Evolutionary conservation across 2,329 filamentous ascomycete genomes (phyloP).

Genomic region (Colletotrichum navitas): DNA sequence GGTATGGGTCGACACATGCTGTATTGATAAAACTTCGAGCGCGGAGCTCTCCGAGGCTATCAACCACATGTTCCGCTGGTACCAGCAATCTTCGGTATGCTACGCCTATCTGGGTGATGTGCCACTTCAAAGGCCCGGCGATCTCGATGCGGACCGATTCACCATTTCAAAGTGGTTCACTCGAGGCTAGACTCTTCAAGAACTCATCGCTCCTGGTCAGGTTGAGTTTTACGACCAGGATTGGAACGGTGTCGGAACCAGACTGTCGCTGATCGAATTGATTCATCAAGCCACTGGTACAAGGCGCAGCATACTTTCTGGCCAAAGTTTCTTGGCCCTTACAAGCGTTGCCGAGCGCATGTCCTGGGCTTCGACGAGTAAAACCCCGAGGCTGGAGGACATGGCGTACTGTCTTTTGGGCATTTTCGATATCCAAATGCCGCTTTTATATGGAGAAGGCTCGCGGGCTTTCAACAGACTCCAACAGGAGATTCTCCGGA

Average conservation of each 20-base stretch:
- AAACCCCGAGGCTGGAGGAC: constrained; percentile 49
- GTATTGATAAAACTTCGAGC: constrained; percentile 48
- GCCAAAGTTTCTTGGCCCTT: constrained; percentile 20
- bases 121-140: constrained; percentile 17
- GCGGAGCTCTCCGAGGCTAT: constrained; percentile 48
- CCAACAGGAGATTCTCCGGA: constrained; percentile 37
- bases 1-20: constrained; percentile 50
- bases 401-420: constrained; percentile 51
- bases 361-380: constrained; percentile 48
- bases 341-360: constrained; percentile 32
- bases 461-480: constrained; percentile 29
- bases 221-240: constrained; percentile 48
- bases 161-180: constrained; percentile 43
- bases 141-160: not conserved
- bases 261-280: constrained; percentile 40
- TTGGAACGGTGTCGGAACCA: constrained; percentile 48
- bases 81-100: constrained; percentile 46
- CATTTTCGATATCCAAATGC: constrained; percentile 52
- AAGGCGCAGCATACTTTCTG: not conserved
- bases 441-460: constrained; percentile 51
- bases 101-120: constrained; percentile 44
- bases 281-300: constrained; percentile 31
- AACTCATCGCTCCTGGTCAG: constrained; percentile 48
- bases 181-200: constrained; percentile 49
- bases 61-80: constrained; percentile 49